Conservation (phyloP, 345 rosid species). For the Camelina sativa region DNA sequence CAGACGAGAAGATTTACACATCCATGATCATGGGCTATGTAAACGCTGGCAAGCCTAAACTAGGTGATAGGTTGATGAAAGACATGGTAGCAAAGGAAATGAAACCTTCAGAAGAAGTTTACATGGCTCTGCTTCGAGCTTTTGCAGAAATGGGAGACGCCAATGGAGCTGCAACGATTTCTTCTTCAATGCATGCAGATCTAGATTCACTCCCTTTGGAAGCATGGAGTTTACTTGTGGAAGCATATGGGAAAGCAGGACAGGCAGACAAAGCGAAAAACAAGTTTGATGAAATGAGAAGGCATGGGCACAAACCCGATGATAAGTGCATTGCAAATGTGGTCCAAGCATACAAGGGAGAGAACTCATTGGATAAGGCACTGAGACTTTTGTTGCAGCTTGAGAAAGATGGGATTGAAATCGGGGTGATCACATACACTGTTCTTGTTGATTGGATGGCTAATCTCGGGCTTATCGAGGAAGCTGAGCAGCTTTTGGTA, state of each 20-base stretch:
- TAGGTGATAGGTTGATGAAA: conserved; percentile 54
- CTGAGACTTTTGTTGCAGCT: conserved; percentile 67
- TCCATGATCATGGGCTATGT: conserved; percentile 81
- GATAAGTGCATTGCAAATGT: conserved; percentile 65
- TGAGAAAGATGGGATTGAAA: conserved; percentile 79
- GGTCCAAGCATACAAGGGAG: conserved; percentile 65
- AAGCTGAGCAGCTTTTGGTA: conserved; percentile 74
- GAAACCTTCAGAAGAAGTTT: conserved; percentile 59
- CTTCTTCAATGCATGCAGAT: conserved; percentile 52
- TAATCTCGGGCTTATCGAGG: conserved; percentile 69
- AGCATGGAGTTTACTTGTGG: conserved; percentile 62
- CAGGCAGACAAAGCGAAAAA: conserved; percentile 65
- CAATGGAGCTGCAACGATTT: conserved; percentile 53
- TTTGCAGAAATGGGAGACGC: conserved; percentile 59
- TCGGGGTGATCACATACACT: conserved; percentile 70
- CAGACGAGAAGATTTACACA: conserved; percentile 58
- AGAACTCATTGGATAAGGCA: conserved; percentile 74
- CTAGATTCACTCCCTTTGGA: conserved; percentile 50
- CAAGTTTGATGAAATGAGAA: conserved; percentile 62
- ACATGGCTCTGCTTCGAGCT: conserved; percentile 71
- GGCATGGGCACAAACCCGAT: conserved; percentile 63
- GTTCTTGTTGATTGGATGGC: conserved; percentile 85
- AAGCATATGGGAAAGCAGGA: conserved; percentile 57
- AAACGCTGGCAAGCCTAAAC: conserved; percentile 60
- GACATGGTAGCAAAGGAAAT: conserved; percentile 62